Base-by-base conservation (phyloP, 441 rosid species). In the Cnidoscolus chayamansa region DNA sequence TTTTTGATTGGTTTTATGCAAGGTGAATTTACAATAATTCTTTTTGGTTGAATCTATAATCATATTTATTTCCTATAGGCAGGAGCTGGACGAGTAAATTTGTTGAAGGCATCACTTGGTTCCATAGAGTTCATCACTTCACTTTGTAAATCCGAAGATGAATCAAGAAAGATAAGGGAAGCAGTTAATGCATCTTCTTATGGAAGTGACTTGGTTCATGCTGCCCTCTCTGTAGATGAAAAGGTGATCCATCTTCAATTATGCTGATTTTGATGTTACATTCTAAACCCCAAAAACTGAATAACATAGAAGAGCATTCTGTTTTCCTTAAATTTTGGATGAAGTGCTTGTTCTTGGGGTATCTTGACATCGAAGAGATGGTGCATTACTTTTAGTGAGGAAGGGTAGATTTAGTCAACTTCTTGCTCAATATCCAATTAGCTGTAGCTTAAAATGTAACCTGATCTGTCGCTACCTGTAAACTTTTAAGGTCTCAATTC, bases 81-180 rank as follows among this genome's bases (percentile, higher is more conserved):
- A 83, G 88, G 84, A 82, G 78, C 80, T 67, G 84, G 77, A 84
- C 83, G 67, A 63, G 71, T 73, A 70, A 87, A 81, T 81, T 67
- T 72, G 75, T 79, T 85, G 79, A 87, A 83, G 82, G 98, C 98
- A 37, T 88, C 93, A 56, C 93, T 93, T 77, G 98, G 98, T 71
- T 93, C 98, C 32, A 80, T 93, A 32, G 98, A 93, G 63, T 93
- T 93, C 74, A 85, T 93, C 54, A 86, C 97, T 75, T 89, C 98
- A 47, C 84, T 80, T 48, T 85, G 85, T 75, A 83, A 84, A 77
- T 86, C 97, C 19, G 90, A 91, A 80, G 87, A 81, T 72, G 88
- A 90, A 74, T 87, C 91, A 45, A 82, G 71, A 75, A 84, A 82
- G 84, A 89, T 93, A 70, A 85, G 80, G 82, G 90, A 86, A 73